Conservation (phyloP, 2,329 filamentous ascomycete genomes). For the Pseudogymnoascus sp. region DNA sequence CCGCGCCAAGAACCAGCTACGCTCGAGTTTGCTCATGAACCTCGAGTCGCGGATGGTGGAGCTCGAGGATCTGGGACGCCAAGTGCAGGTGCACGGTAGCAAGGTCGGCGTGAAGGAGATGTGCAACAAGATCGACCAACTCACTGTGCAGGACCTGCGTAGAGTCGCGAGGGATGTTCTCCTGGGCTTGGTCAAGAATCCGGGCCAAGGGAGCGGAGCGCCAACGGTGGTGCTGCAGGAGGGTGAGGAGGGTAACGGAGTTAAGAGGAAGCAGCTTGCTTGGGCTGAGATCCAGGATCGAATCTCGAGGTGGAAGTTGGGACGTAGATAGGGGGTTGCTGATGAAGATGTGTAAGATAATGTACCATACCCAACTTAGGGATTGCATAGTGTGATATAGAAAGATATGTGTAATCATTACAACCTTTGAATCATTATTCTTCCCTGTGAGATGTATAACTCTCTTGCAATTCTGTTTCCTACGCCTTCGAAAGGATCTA, state of each 20-base stretch:
- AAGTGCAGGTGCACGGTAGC: conserved; percentile 91
- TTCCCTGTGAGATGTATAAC: background rate
- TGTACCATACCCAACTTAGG: conserved; percentile 9
- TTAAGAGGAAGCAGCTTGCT: conserved; percentile 57
- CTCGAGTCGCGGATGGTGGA: conserved; percentile 96
- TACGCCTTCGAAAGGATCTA: background rate
- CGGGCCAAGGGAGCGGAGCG: conserved; percentile 70
- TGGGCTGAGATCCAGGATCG: conserved; percentile 89
- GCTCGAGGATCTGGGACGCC: conserved; percentile 86
- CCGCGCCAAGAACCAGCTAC: conserved; percentile 93
- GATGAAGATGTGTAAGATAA: conserved; percentile 4
- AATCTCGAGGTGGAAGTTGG: conserved; percentile 77
- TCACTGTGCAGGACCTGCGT: conserved; percentile 73
- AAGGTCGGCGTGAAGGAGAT: conserved; percentile 91
- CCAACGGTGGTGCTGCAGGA: conserved; percentile 95
- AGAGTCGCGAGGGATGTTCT: conserved; percentile 74
- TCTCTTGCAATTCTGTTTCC: background rate
- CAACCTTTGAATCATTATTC: background rate
- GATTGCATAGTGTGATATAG: conserved; percentile 7
- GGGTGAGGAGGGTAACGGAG: conserved; percentile 56
- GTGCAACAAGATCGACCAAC: conserved; percentile 74
- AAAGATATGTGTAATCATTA: background rate
- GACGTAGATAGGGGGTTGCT: conserved; percentile 41
- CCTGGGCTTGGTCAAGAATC: conserved; percentile 66
- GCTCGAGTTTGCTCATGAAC: conserved; percentile 89